Evolutionary conservation across 805 yeast genomes (phyloP), one percentile per base, ranked within the genome.

Genomic region (Saturnispora saitoi): DNA sequence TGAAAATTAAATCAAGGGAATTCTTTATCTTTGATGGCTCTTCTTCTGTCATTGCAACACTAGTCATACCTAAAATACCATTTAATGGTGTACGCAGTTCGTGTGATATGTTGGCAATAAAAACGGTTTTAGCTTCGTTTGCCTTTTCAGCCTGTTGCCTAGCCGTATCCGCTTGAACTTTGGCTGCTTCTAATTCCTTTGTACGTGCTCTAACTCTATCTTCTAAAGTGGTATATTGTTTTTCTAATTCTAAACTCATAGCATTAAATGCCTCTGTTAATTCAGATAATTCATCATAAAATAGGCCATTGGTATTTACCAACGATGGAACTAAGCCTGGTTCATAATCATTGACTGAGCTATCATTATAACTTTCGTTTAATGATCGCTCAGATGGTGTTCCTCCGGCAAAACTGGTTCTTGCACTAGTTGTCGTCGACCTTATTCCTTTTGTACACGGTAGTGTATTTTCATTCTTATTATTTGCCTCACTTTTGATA

Each of bases 41-140:
- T 28, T 71, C 72, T 62, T 93, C 98, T 19, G 86, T 93, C 86
- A 89, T 80, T 5, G 96, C 90, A 49, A 91, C 84, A 2, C 95
- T 85, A 0, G 97, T 86, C 90, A 91, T 86, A 54, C 98, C 98
- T 48, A 93, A 69, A 38, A 93, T 93, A 62, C 99, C 99, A 64
- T 93, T 93, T 53, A 93, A 70, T 1, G 99, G 99, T 0, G 98
- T 93, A 57, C 98, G 77, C 60, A 93, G 72, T 68, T 93, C 99
- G 64, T 88, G 96, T 0, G 96, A 86, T 15, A 88, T 89, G 56
- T 90, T 86, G 2, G 96, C 96, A 58, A 88, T 83, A 62, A 88
- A 88, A 6, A 87, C 89, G 6, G 98, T 90, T 61, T 93, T 93
- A 3, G 98, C 96, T 57, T 93, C 97, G 64, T 91, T 91, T 1